Evolutionary conservation across 495 filamentous ascomycete species (phyloP).

Genomic region (Paragyromitra xinjiangensis): DNA sequence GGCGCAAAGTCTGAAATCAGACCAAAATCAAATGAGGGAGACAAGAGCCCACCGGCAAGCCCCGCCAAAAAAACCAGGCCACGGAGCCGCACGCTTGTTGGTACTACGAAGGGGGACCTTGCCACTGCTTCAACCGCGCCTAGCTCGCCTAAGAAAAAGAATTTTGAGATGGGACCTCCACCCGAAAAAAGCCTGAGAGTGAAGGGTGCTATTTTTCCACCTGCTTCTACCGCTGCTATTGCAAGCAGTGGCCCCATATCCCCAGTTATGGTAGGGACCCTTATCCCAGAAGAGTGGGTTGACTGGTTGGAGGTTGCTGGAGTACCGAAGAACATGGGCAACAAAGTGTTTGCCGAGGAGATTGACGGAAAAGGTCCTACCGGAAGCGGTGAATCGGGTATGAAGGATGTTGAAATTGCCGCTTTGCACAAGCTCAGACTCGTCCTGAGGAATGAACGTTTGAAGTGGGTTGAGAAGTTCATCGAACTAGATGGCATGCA

Average conservation of each 20-base stretch:
- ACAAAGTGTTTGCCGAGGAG: slow-evolving; percentile 52
- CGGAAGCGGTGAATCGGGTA: slow-evolving; percentile 47
- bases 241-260: slow-evolving; percentile 47
- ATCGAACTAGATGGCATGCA: slow-evolving; percentile 89
- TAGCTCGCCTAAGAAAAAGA: slow-evolving; percentile 67
- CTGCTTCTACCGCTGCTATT: slow-evolving; percentile 57
- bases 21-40: slow-evolving; percentile 58
- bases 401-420: slow-evolving; percentile 83
- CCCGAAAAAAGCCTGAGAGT: slow-evolving; percentile 62
- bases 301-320: slow-evolving; percentile 59
- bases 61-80: slow-evolving; percentile 65
- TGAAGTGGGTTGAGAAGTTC: slow-evolving; percentile 92
- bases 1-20: slow-evolving; percentile 66
- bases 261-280: slow-evolving; percentile 62
- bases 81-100: slow-evolving; percentile 58
- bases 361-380: slow-evolving; percentile 45
- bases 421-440: slow-evolving; percentile 92
- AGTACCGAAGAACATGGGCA: slow-evolving; percentile 65
- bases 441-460: slow-evolving; percentile 90
- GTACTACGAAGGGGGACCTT: slow-evolving; percentile 61
- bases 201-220: slow-evolving; percentile 62
- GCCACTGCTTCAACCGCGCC: slow-evolving; percentile 59
- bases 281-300: slow-evolving; percentile 55
- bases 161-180: slow-evolving; percentile 62
- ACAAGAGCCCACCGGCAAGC: slow-evolving; percentile 51